Percentiles rank a stretch among this genome's conserved stretches.
phyloP scores from a whole-genome alignment of 768 basidiomycete genomes.

The Chiua virens region DNA sequence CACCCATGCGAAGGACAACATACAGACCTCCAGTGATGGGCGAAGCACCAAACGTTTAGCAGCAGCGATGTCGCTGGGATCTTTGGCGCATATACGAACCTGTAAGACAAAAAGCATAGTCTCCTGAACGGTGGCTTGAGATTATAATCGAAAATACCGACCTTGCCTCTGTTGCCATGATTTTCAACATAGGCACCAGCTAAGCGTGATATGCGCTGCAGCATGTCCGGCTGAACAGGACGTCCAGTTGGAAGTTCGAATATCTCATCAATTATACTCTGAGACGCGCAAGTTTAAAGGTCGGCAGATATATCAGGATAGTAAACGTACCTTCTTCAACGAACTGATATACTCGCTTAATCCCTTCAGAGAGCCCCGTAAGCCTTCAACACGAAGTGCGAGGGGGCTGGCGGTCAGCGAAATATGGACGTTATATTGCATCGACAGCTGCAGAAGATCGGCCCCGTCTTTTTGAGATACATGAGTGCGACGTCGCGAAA shows the following conservation, averaged over 20 bases:
- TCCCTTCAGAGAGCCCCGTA: constrained; percentile 49
- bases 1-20: constrained; percentile 4
- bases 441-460: constrained; percentile 59
- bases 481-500: constrained; percentile 6
- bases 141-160: constrained; percentile 1
- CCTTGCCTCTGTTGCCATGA: constrained; percentile 45
- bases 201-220: constrained; percentile 66
- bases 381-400: constrained; percentile 57
- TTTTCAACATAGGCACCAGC: constrained; percentile 65
- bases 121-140: background rate
- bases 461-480: constrained; percentile 51
- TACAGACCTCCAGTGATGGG: constrained; percentile 51
- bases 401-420: constrained; percentile 58
- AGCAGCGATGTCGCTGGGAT: constrained; percentile 35
- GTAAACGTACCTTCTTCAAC: constrained; percentile 46
- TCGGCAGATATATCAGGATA: background rate
- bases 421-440: constrained; percentile 59
- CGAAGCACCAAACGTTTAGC: constrained; percentile 57
- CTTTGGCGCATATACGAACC: constrained; percentile 57
- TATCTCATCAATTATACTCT: constrained; percentile 34
- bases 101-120: constrained; percentile 24
- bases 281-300: background rate
- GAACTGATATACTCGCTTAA: constrained; percentile 45
- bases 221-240: constrained; percentile 44
- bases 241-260: constrained; percentile 45